Evolutionary conservation across 768 basidiomycete species (phyloP).

Genomic region (Lactarius tabidus): DNA sequence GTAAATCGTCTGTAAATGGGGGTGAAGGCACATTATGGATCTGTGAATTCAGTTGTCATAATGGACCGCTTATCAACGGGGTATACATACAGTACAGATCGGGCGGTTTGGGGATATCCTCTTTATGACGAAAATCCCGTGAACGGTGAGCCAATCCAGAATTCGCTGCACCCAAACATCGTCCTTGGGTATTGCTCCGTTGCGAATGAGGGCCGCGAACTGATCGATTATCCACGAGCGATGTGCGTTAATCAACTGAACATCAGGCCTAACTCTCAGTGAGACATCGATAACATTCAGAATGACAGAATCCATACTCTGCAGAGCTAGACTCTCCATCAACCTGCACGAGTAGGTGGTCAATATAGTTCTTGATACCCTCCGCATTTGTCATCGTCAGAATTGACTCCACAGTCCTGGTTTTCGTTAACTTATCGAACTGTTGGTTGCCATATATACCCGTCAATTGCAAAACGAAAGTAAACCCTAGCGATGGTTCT

Average conservation of each 20-base stretch:
- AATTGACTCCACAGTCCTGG: constrained; percentile 87
- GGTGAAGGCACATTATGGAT: constrained; percentile 60
- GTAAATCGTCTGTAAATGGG: constrained; percentile 68
- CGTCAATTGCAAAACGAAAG: constrained; percentile 79
- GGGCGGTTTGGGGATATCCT: constrained; percentile 68
- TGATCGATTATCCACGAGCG: constrained; percentile 87
- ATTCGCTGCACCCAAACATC: constrained; percentile 73
- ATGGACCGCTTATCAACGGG: not conserved
- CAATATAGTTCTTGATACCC: constrained; percentile 75
- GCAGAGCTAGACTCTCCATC: constrained; percentile 43
- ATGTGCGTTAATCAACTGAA: constrained; percentile 48
- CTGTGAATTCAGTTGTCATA: constrained; percentile 36
- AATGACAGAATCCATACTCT: constrained; percentile 36
- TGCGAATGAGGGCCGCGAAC: constrained; percentile 70
- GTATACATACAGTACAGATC: constrained; percentile 52
- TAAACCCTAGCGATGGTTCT: constrained; percentile 77
- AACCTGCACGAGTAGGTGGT: constrained; percentile 61
- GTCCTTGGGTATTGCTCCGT: constrained; percentile 71
- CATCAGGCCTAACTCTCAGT: constrained; percentile 38
- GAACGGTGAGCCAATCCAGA: constrained; percentile 75
- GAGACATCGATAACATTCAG: not conserved
- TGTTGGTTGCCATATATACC: constrained; percentile 78
- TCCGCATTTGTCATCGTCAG: constrained; percentile 65
- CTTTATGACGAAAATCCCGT: constrained; percentile 75
- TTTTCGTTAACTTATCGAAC: constrained; percentile 89